A percentile compares a stretch with the other conserved stretches of the same genome.
phyloP scores from a whole-genome alignment of 306 rosid genomes.

The Glycine latifolia region DNA sequence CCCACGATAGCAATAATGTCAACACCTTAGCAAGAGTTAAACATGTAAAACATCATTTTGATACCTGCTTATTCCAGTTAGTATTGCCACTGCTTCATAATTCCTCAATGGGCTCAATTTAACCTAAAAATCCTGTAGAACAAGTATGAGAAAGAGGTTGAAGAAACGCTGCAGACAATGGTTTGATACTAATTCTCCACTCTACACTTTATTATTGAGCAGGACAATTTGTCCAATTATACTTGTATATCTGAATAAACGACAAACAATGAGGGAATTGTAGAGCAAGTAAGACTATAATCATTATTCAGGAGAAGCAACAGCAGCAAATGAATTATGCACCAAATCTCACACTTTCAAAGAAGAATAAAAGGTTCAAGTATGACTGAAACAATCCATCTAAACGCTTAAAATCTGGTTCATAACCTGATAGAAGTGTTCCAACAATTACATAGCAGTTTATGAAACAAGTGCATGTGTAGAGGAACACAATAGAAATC shows the following conservation, averaged over 20 bases:
- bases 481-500: conserved; percentile 29
- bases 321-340: conserved; percentile 2
- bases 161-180: neutral
- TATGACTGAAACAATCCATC: neutral
- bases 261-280: neutral
- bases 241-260: neutral
- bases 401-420: neutral
- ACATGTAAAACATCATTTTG: conserved; percentile 17
- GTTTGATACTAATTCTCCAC: conserved; percentile 19
- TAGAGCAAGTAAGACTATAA: neutral
- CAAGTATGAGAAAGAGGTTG: neutral
- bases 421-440: conserved; percentile 31
- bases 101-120: neutral
- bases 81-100: neutral
- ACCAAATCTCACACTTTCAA: neutral
- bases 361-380: conserved; percentile 25
- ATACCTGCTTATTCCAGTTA: conserved; percentile 12
- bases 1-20: conserved; percentile 3
- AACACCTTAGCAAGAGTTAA: conserved; percentile 15
- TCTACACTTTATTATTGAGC: neutral
- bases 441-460: conserved; percentile 33
- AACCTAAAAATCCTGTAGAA: neutral
- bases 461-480: conserved; percentile 17
- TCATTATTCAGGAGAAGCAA: neutral
- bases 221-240: neutral